Percentiles rank a stretch among this genome's conserved stretches.
Conservation (phyloP, 148 eudicot genomes). For the Fagopyrum tataricum region DNA sequence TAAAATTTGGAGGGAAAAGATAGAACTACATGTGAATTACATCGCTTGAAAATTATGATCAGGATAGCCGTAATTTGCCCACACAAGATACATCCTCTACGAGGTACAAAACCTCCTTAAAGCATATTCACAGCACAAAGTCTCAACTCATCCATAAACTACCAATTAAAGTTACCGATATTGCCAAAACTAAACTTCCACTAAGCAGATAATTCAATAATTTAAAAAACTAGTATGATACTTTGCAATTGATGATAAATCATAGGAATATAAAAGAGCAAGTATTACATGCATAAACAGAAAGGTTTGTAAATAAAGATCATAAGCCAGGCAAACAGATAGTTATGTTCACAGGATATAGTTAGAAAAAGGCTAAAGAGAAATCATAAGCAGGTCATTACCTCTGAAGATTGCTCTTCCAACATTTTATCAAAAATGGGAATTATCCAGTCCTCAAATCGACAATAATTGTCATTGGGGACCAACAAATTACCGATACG, state of each 20-base stretch:
- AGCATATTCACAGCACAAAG: neutral
- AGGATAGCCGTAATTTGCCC: neutral
- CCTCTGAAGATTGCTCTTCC: slow-evolving; percentile 76
- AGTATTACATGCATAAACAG: neutral
- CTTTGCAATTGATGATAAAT: neutral
- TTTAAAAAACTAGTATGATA: neutral
- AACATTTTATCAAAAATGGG: slow-evolving; percentile 88
- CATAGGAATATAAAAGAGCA: neutral
- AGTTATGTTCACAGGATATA: neutral
- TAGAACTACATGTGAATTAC: neutral
- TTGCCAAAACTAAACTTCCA: neutral
- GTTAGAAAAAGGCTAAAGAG: neutral
- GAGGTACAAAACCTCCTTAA: neutral
- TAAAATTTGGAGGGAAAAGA: neutral
- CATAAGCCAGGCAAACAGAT: neutral
- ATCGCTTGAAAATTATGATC: neutral
- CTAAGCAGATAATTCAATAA: neutral
- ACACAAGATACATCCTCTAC: neutral
- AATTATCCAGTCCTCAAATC: slow-evolving; percentile 95
- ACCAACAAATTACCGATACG: slow-evolving; percentile 93
- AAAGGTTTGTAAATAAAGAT: neutral
- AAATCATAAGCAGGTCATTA: slow-evolving; percentile 19
- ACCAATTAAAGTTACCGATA: neutral
- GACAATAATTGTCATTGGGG: slow-evolving; percentile 92
- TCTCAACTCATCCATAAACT: neutral